A percentile compares a stretch with the other conserved stretches of the same genome.
phyloP scores from a whole-genome alignment of 148 eudicot genomes.

The Oxyria digyna region DNA sequence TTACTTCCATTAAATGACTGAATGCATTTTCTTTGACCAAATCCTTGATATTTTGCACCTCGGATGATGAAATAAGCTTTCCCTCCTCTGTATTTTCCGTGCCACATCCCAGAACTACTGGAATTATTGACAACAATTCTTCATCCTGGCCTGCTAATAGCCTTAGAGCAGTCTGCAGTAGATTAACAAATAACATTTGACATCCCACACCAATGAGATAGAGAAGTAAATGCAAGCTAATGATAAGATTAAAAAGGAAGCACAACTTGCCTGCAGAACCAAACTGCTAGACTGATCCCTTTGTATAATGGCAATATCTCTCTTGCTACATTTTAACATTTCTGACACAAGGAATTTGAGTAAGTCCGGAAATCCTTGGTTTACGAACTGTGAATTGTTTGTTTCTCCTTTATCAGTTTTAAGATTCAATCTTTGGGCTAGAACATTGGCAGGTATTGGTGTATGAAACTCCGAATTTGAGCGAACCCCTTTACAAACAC shows the following conservation, averaged over 20 bases:
- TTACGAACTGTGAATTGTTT: slow-evolving; percentile 23
- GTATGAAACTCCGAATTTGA: slow-evolving; percentile 54
- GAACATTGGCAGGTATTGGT: slow-evolving; percentile 42
- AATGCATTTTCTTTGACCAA: slow-evolving; percentile 69
- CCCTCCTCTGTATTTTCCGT: slow-evolving; percentile 30
- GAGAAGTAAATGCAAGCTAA: not conserved
- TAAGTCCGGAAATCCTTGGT: slow-evolving; percentile 58
- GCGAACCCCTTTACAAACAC: slow-evolving; percentile 83
- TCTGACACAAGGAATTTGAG: slow-evolving; percentile 55
- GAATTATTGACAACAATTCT: slow-evolving; percentile 43
- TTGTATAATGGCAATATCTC: slow-evolving; percentile 48
- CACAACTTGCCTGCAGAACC: slow-evolving; percentile 75
- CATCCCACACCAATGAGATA: not conserved
- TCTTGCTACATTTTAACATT: slow-evolving; percentile 39
- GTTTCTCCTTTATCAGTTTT: slow-evolving; percentile 19
- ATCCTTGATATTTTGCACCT: slow-evolving; percentile 36
- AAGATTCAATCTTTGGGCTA: slow-evolving; percentile 63
- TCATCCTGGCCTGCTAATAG: slow-evolving; percentile 57
- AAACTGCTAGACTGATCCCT: slow-evolving; percentile 69
- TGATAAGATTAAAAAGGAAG: slow-evolving; percentile 8
- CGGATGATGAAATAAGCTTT: slow-evolving; percentile 22
- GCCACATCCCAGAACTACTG: slow-evolving; percentile 57
- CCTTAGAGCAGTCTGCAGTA: slow-evolving; percentile 68
- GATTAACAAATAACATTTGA: not conserved
- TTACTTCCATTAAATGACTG: slow-evolving; percentile 95